Percentiles rank a stretch among this genome's conserved stretches.
Evolutionary conservation across 495 filamentous ascomycete species (phyloP).

Genomic region (Hypoxylon rickii): DNA sequence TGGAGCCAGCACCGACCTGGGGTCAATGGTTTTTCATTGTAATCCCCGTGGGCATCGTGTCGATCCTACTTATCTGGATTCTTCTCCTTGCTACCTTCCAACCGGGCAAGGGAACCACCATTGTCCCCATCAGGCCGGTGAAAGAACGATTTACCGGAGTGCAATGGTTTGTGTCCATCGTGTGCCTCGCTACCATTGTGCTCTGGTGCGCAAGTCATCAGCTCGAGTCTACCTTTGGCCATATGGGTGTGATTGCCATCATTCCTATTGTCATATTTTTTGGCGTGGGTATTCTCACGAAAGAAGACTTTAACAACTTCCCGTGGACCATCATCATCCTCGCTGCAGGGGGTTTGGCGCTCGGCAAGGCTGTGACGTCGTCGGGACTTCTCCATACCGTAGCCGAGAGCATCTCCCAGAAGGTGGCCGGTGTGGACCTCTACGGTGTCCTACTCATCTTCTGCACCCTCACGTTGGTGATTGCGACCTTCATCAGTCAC

Average conservation of each 20-base stretch:
- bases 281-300: conserved; percentile 94
- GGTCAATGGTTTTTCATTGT: conserved; percentile 95
- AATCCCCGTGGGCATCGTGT: conserved; percentile 89
- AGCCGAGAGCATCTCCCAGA: conserved; percentile 70
- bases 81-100: conserved; percentile 84
- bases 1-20: conserved; percentile 89
- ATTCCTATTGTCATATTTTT: conserved; percentile 96
- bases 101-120: conserved; percentile 81
- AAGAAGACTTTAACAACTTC: conserved; percentile 99
- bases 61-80: conserved; percentile 85
- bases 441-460: conserved; percentile 91
- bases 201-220: conserved; percentile 94
- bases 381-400: conserved; percentile 93
- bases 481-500: conserved; percentile 97
- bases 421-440: conserved; percentile 77
- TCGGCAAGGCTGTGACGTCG: conserved; percentile 92
- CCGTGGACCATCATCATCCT: conserved; percentile 99
- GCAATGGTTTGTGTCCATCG: conserved; percentile 87
- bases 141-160: conserved; percentile 85
- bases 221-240: conserved; percentile 83
- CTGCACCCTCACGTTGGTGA: conserved; percentile 79
- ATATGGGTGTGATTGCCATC: conserved; percentile 98
- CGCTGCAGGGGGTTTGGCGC: conserved; percentile 87
- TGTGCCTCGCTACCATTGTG: conserved; percentile 84
- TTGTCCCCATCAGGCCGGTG: conserved; percentile 86